These are phyloP conservation scores for Rhodotorula glutinis DNA, from an alignment of 1,284 basidiomycete genomes.

Conservation along the genomic window DNA sequence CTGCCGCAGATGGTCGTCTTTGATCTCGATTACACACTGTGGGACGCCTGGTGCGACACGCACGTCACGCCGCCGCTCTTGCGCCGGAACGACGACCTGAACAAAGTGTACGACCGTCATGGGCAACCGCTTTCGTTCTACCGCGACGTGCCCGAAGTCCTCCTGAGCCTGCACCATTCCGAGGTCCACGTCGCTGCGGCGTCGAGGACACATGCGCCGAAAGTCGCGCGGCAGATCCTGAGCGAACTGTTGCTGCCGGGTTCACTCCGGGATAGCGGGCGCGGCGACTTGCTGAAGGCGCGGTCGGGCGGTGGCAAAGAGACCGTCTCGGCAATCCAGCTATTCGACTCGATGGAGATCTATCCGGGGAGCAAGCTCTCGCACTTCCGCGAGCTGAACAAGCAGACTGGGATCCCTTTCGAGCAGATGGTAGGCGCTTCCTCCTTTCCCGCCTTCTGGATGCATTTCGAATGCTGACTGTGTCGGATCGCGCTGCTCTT, in stretches of 20 bases:
- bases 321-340: conserved; percentile 57
- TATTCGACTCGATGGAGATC: conserved; percentile 78
- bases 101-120: conserved; percentile 61
- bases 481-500: background rate
- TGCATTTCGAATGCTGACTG: background rate
- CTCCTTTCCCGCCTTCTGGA: background rate
- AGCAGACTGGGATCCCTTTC: conserved; percentile 75
- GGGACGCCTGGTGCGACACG: conserved; percentile 46
- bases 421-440: conserved; percentile 61
- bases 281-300: conserved; percentile 47
- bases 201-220: conserved; percentile 67
- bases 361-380: conserved; percentile 63
- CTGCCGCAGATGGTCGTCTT: conserved; percentile 72
- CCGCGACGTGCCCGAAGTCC: conserved; percentile 68
- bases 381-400: conserved; percentile 73
- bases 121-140: conserved; percentile 51
- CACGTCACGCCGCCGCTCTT: conserved; percentile 60
- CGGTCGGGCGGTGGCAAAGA: conserved; percentile 47
- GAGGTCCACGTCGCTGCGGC: conserved; percentile 66
- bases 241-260: conserved; percentile 62
- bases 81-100: conserved; percentile 58
- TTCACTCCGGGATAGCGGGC: background rate
- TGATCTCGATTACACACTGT: conserved; percentile 80
- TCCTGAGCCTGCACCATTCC: conserved; percentile 57
- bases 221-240: conserved; percentile 69